phyloP scores from a whole-genome alignment of 1,139 yeast species.

The Magnusiomyces paraingens region DNA sequence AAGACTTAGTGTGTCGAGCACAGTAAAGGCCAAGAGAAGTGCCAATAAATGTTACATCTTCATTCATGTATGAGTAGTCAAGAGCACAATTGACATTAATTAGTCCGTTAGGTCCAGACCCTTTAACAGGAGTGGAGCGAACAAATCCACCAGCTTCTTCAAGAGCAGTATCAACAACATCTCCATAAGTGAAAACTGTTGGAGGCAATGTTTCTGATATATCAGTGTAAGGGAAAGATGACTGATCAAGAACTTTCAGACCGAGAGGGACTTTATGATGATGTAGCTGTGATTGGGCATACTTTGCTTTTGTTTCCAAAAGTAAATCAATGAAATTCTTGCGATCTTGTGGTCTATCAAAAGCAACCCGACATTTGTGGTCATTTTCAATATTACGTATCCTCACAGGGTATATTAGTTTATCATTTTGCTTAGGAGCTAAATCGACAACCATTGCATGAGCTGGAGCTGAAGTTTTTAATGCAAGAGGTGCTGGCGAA shows the following conservation, averaged over 20 bases:
- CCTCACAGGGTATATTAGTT: constrained; percentile 12
- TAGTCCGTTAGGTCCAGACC: neutral
- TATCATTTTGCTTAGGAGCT: constrained; percentile 7
- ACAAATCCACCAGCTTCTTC: neutral
- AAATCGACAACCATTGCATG: constrained; percentile 2
- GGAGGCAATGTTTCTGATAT: no score
- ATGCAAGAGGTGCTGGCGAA: neutral
- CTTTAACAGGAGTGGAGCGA: neutral
- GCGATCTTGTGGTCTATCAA: constrained; percentile 11
- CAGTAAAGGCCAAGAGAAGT: constrained; percentile 9
- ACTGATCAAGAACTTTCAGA: constrained; percentile 6
- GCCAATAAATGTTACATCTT: constrained; percentile 11
- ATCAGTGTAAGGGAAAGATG: constrained; percentile 7
- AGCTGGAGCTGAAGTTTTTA: neutral
- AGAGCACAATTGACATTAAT: constrained; percentile 10
- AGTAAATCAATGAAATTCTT: constrained; percentile 13
- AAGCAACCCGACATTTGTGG: constrained; percentile 10
- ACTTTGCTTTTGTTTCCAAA: constrained; percentile 8
- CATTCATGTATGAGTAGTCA: constrained; percentile 7
- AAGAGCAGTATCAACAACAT: neutral
- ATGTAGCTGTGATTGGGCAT: neutral
- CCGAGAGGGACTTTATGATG: constrained; percentile 1
- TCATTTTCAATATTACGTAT: constrained; percentile 13
- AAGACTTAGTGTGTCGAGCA: constrained; percentile 7
- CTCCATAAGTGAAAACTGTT: neutral